Evolutionary conservation across 345 rosid species (phyloP), one percentile per base, ranked within the genome.

Genomic region (Psidium guajava): DNA sequence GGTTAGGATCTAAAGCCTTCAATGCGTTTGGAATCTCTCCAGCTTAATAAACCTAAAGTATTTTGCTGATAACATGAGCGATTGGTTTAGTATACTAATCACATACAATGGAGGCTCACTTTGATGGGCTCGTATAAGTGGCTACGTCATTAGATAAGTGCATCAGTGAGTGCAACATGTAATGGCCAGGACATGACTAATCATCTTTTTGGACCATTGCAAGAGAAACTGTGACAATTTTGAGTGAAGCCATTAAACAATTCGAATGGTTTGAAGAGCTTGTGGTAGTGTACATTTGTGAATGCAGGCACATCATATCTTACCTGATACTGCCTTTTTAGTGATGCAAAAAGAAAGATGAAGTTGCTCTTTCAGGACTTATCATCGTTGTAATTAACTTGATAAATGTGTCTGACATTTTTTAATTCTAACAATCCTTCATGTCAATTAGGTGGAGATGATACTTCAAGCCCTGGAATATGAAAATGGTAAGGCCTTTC

Each of bases 401-500:
- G 73, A 47, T 59, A 22, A 64, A 32, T 32, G 75, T 83, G 24
- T 56, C 18, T 58, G 42, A 42, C 57, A 83, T 73, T 42, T 57
- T 83, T 85, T 87, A 82, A 87, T 89, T 75, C 69, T 84, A 24
- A 28, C 86, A 56, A 16, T 84, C 73, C 47, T 40, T 87, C 52
- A 32, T 85, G 77, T 57, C 20, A 69, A 32, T 36, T 82, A 93
- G 96, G 94, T 95, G 86, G 99, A 97, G 93, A 92, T 97, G 98
- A 95, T 97, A 91, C 96, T 97, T 88, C 99, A 97, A 92, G 99
- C 98, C 59, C 89, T 95, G 85, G 99, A 97, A 88, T 97, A 97
- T 80, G 98, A 97, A 91, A 94, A 89, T 36, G 98, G 99, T 95
- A 86, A 88, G 91, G 24, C 25, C 77, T 24, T 59, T 87, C 54